Evolutionary conservation across 768 basidiomycete genomes (phyloP).

Genomic region (Mycena vulgaris): DNA sequence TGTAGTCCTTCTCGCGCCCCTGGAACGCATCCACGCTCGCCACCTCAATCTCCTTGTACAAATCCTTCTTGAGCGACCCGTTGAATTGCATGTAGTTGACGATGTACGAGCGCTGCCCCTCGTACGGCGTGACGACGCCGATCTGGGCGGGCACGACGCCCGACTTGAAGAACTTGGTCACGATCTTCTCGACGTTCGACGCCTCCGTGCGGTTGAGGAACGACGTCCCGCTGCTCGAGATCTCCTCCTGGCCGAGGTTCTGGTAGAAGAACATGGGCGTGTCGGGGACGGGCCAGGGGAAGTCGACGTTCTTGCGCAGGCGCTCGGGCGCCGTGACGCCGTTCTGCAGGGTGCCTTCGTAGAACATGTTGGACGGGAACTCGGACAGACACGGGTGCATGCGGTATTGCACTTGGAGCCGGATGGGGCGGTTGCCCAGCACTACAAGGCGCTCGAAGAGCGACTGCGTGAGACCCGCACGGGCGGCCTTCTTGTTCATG

Average conservation of each 20-base stretch:
- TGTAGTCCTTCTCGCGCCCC: constrained; percentile 99
- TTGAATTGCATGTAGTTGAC: constrained; percentile 99
- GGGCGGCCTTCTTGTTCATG: constrained; percentile 99
- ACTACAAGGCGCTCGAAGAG: constrained; percentile 98
- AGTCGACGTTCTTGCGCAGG: constrained; percentile 97
- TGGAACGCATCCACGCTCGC: constrained; percentile 99
- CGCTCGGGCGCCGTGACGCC: constrained; percentile 99
- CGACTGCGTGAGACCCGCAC: constrained; percentile 98
- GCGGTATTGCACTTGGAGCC: constrained; percentile 98
- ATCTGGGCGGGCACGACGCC: constrained; percentile 97
- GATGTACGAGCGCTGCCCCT: constrained; percentile 98
- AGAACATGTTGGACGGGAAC: constrained; percentile 99
- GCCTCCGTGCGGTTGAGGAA: constrained; percentile 99
- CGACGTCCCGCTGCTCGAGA: constrained; percentile 97
- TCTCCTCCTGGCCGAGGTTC: constrained; percentile 98
- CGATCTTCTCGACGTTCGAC: constrained; percentile 99
- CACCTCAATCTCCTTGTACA: constrained; percentile 99
- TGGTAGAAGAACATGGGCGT: constrained; percentile 99
- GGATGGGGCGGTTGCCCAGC: constrained; percentile 95
- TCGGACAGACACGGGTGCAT: constrained; percentile 99
- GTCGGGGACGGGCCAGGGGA: constrained; percentile 97
- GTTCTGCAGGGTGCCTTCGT: constrained; percentile 98
- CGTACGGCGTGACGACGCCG: constrained; percentile 98
- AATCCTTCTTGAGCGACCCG: constrained; percentile 98
- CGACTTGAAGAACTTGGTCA: constrained; percentile 99